These are phyloP conservation scores for Dinochytrium kinnereticum DNA, from an alignment of 371 early-diverging fungal genomes.

Conservation along the genomic window DNA sequence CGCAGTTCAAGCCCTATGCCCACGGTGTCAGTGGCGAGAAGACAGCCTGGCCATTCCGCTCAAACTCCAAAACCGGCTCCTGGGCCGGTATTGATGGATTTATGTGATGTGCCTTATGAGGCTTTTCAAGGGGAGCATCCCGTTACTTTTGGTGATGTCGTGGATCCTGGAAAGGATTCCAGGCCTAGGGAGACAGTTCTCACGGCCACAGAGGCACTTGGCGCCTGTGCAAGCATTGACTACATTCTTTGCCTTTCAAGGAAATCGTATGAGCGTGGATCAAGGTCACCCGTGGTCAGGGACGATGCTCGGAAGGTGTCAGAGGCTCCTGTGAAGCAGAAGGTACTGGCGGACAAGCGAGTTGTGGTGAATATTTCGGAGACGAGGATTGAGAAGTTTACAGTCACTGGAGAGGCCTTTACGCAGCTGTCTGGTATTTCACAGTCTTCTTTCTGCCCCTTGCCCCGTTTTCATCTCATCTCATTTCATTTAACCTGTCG, in stretches of 20 bases:
- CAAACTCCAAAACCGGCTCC: neutral
- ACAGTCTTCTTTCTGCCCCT: neutral
- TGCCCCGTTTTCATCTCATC: too few relatives aligned
- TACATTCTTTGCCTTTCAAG: constrained; percentile 63
- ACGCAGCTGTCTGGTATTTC: constrained; percentile 55
- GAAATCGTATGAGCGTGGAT: too few relatives aligned
- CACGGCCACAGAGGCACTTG: constrained; percentile 60
- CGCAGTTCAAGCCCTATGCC: neutral
- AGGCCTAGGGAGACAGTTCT: constrained; percentile 65
- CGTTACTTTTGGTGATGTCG: constrained; percentile 74
- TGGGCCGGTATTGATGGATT: constrained; percentile 26
- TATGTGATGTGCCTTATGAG: constrained; percentile 63
- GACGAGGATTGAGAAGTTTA: constrained; percentile 40
- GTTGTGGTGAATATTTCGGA: constrained; percentile 5
- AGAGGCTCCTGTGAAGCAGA: too few relatives aligned
- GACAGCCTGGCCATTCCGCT: too few relatives aligned
- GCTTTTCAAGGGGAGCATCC: constrained; percentile 69
- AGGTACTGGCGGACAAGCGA: neutral
- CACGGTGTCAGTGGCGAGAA: neutral
- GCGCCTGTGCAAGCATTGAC: constrained; percentile 72
- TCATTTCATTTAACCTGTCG: too few relatives aligned
- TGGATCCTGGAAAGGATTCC: constrained; percentile 45
- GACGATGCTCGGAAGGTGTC: too few relatives aligned
- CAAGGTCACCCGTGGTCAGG: too few relatives aligned
- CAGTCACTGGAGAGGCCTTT: constrained; percentile 47